phyloP scores from a whole-genome alignment of 352 stramenopile species.

The Globisporangium okanoganense region DNA sequence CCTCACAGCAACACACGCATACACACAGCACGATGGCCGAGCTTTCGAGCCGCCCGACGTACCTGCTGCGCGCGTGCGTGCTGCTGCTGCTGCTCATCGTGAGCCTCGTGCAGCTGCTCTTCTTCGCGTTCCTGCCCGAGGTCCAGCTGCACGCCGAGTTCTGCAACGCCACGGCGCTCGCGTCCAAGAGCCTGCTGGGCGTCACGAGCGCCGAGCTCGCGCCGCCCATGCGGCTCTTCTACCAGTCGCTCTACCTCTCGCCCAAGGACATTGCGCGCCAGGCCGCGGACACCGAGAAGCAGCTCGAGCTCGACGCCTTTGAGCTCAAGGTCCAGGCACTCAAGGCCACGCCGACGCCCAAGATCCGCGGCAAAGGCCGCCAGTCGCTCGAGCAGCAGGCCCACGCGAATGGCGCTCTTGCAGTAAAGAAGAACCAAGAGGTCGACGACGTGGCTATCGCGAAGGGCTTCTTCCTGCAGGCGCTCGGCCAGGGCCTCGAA shows the following conservation, averaged over 20 bases:
- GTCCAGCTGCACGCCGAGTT: slow-evolving; percentile 56
- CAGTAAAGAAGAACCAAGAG: slow-evolving; percentile 12
- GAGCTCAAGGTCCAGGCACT: slow-evolving; percentile 8
- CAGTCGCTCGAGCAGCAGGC: slow-evolving; percentile 7
- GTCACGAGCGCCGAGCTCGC: slow-evolving; percentile 45
- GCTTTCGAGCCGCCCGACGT: slow-evolving; percentile 34
- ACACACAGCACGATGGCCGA: slow-evolving; percentile 10
- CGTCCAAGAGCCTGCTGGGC: slow-evolving; percentile 33
- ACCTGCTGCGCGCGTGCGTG: slow-evolving; percentile 65
- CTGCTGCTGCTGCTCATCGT: slow-evolving; percentile 70
- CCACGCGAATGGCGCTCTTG: not conserved
- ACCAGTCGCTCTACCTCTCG: slow-evolving; percentile 75
- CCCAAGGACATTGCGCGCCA: slow-evolving; percentile 46
- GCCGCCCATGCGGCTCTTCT: slow-evolving; percentile 66
- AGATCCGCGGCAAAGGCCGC: slow-evolving; percentile 14
- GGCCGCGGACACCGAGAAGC: slow-evolving; percentile 36
- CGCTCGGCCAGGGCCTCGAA: slow-evolving; percentile 67
- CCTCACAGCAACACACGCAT: not conserved
- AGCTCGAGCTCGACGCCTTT: slow-evolving; percentile 26
- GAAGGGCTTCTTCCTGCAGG: slow-evolving; percentile 69
- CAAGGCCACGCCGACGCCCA: slow-evolving; percentile 17
- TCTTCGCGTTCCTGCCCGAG: slow-evolving; percentile 73
- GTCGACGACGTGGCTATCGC: slow-evolving; percentile 28
- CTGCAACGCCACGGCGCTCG: slow-evolving; percentile 53
- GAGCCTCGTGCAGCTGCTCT: slow-evolving; percentile 63